Evolutionary conservation across 345 rosid genomes (phyloP).

Genomic region (Boechera divaricarpa): DNA sequence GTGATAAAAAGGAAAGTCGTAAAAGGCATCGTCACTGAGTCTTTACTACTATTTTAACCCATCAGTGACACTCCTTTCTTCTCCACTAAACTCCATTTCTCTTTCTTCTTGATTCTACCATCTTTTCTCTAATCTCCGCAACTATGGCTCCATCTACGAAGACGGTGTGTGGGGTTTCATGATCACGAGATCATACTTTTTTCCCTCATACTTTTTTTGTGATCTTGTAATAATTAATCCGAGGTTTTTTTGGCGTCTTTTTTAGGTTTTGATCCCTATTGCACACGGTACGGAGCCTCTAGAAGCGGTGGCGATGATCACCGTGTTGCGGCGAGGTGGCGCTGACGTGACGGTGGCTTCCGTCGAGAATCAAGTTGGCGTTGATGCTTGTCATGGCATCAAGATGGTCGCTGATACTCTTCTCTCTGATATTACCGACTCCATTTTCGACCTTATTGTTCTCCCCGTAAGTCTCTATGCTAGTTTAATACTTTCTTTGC

Average conservation of each 20-base stretch:
- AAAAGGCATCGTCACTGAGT: slow-evolving; percentile 30
- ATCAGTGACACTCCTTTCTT: slow-evolving; percentile 35
- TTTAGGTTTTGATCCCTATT: slow-evolving; percentile 93
- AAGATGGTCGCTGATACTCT: slow-evolving; percentile 84
- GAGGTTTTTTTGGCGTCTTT: background rate
- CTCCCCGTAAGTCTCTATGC: slow-evolving; percentile 60
- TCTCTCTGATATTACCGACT: slow-evolving; percentile 59
- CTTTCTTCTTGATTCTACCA: slow-evolving; percentile 31
- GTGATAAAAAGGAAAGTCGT: slow-evolving; percentile 30
- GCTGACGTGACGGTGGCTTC: slow-evolving; percentile 89
- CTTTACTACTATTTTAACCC: slow-evolving; percentile 33
- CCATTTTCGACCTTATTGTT: slow-evolving; percentile 73
- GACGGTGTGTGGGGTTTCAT: slow-evolving; percentile 46
- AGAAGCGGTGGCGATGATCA: slow-evolving; percentile 86
- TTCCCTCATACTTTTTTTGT: slow-evolving; percentile 24
- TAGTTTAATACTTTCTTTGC: background rate
- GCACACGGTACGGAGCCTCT: slow-evolving; percentile 95
- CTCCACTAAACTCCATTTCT: slow-evolving; percentile 31
- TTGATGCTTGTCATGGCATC: slow-evolving; percentile 75
- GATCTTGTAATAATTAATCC: slow-evolving; percentile 7
- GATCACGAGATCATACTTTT: background rate
- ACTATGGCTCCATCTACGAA: slow-evolving; percentile 64
- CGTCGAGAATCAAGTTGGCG: slow-evolving; percentile 66
- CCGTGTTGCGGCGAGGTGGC: slow-evolving; percentile 79
- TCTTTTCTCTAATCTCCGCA: slow-evolving; percentile 39